Evolutionary conservation across 179 eudicot genomes (phyloP), one percentile per base, ranked within the genome.

Genomic region (Corrigiola litoralis): DNA sequence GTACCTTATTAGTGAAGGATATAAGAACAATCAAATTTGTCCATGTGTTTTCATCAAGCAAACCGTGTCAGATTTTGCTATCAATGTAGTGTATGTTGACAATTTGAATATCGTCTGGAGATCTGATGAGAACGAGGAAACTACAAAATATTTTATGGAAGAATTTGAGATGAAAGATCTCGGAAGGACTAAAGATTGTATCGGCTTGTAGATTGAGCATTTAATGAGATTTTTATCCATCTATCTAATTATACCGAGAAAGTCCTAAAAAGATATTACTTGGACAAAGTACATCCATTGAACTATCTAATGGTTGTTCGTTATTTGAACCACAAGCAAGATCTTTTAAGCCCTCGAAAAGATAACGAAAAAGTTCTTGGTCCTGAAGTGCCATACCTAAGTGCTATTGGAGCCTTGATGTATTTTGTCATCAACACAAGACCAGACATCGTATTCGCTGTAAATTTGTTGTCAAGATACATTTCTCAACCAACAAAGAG

Each of bases 301-400:
- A 47, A 12, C 21, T 47, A 24, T 5, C 27, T 27, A 20, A 47
- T 47, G 27, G 27, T 47, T 17, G 27, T 47, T 9, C 14, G 58
- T 28, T 54, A 20, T 14, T 38, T 54, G 1, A 21, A 54, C 29
- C 6, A 28, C 1, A 16, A 54, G 28, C 28, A 31, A 13, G 58
- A 54, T 29, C 58, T 16, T 13, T 54, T 54, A 28, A 37, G 2
- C 20, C 58, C 21, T 31, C 31, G 32, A 29, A 11, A 54, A 31
- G 16, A 54, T 54, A 21, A 32, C 16, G 58, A 54, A 54, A 38
- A 54, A 14, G 16, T 31, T 28, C 40, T 54, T 54, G 58, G 58
- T 0, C 38, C 58, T 12, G 38, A 54, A 31, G 58, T 54, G 14
- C 38, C 34, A 29, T 54, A 54, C 29, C 32, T 54, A 31, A 54